Conservation (phyloP, 2,329 filamentous ascomycete genomes). For the Hymenoscyphus linearis region DNA sequence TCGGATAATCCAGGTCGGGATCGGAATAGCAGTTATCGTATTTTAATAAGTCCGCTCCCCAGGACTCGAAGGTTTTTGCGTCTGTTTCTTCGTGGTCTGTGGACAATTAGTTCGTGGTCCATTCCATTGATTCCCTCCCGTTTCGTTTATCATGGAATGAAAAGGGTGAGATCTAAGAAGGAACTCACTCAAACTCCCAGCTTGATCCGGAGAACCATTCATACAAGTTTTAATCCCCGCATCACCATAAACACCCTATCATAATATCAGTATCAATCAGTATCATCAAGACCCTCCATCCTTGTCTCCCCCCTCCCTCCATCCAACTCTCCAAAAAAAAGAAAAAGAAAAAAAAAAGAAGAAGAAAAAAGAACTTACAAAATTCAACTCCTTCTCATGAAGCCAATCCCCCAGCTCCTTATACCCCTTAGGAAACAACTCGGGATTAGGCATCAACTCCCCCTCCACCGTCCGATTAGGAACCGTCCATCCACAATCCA, state of each 20-base stretch:
- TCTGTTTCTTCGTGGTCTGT: conserved; percentile 25
- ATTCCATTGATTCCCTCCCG: no score
- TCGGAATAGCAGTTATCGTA: conserved; percentile 37
- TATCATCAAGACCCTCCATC: no score
- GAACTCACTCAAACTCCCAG: conserved; percentile 20
- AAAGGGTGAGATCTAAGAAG: no score
- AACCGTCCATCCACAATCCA: conserved; percentile 46
- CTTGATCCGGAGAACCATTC: conserved; percentile 26
- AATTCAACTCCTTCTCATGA: conserved; percentile 36
- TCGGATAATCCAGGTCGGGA: conserved; percentile 33
- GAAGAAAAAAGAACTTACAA: no score
- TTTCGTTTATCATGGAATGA: conserved; percentile 17
- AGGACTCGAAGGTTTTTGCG: conserved; percentile 25
- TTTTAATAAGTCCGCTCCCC: conserved; percentile 39
- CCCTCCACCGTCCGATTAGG: conserved; percentile 31
- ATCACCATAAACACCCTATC: conserved; percentile 38
- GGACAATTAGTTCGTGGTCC: no score
- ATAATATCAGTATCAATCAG: no score
- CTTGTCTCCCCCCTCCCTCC: no score
- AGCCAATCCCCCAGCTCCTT: conserved; percentile 38
- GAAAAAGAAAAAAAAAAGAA: no score
- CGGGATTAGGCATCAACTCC: conserved; percentile 38
- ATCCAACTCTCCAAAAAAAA: no score
- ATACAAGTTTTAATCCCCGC: conserved; percentile 30
- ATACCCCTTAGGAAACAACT: conserved; percentile 39